These are phyloP conservation scores for Setomelanomma holmii DNA, from an alignment of 2,329 filamentous ascomycete genomes.

Conservation along the genomic window DNA sequence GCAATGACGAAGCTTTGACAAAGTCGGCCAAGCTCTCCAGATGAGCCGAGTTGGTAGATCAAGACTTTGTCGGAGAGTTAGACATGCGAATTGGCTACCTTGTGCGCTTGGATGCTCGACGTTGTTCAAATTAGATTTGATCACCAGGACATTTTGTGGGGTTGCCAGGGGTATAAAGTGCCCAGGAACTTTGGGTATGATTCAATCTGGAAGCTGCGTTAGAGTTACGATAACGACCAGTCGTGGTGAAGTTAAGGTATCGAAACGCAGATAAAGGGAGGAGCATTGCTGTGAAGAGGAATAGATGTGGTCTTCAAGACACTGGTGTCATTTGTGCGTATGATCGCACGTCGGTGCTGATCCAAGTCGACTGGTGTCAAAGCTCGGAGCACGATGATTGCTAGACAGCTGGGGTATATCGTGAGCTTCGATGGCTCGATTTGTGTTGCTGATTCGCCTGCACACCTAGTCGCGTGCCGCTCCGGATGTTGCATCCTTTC, in stretches of 20 bases:
- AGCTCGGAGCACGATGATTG: neutral
- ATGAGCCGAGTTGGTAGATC: conserved; percentile 3
- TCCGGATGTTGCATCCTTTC: conserved; percentile 14
- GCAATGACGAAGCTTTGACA: conserved; percentile 1
- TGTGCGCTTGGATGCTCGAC: neutral
- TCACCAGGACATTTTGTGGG: conserved; percentile 1
- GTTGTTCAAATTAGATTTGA: conserved; percentile 3
- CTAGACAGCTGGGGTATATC: conserved; percentile 22
- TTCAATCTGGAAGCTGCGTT: neutral
- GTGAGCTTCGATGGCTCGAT: conserved; percentile 12
- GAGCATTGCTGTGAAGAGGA: neutral
- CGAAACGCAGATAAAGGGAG: no score
- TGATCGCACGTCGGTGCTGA: neutral
- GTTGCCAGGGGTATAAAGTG: conserved; percentile 2
- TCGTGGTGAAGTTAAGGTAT: no score
- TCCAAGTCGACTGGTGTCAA: neutral
- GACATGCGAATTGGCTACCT: neutral
- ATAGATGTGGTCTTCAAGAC: neutral
- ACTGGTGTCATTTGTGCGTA: neutral
- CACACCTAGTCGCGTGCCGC: conserved; percentile 13
- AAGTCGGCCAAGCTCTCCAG: conserved; percentile 3
- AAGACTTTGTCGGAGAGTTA: neutral
- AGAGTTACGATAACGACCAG: no score
- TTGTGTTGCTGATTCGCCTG: conserved; percentile 13
- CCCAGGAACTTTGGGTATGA: conserved; percentile 1